Conservation (phyloP, 306 rosid species). For the Corylus avellana region DNA sequence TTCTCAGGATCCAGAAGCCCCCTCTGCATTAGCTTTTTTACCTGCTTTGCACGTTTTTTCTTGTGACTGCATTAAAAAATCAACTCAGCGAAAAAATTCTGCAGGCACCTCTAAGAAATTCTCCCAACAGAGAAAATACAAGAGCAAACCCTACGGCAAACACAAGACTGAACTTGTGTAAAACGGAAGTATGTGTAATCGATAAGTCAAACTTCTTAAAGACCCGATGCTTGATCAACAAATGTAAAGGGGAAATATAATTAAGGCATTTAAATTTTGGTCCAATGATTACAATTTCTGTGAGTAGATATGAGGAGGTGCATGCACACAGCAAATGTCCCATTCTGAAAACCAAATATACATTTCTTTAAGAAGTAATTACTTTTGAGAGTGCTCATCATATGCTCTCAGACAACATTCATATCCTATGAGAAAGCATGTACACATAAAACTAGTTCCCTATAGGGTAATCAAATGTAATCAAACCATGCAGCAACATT, state of each 20-base stretch:
- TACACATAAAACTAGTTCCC: too few species aligned
- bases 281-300: neutral
- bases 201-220: neutral
- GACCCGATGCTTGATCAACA: neutral
- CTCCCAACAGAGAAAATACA: neutral
- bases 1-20: slow-evolving; percentile 86
- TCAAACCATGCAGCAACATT: neutral
- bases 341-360: neutral
- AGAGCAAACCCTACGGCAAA: neutral
- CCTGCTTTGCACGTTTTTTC: slow-evolving; percentile 80
- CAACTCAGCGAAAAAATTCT: slow-evolving; percentile 28
- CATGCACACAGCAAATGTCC: neutral
- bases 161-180: neutral
- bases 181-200: neutral
- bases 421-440: neutral
- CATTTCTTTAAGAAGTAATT: neutral
- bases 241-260: neutral
- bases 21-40: slow-evolving; percentile 65
- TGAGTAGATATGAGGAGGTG: neutral
- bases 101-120: slow-evolving; percentile 1
- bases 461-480: neutral
- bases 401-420: neutral
- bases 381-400: neutral
- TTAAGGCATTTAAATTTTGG: neutral
- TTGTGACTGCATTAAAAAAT: slow-evolving; percentile 63